Evolutionary conservation across 2,329 filamentous ascomycete genomes (phyloP).

Genomic region (Aspergillus japonicus): DNA sequence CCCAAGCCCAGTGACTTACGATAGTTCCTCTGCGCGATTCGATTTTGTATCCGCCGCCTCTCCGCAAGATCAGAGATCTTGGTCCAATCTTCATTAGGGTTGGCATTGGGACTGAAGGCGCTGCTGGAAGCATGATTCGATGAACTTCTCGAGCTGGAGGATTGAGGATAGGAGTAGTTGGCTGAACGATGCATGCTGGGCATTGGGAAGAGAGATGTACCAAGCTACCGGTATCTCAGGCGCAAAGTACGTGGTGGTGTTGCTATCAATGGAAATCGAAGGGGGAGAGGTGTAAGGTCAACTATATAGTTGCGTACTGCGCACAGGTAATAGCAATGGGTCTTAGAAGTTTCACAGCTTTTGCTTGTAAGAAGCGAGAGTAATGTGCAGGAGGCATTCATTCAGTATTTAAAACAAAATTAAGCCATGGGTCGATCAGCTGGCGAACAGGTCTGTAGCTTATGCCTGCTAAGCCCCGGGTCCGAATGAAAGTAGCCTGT

Average conservation of each 20-base stretch:
- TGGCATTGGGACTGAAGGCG: conserved; percentile 90
- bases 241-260: not conserved
- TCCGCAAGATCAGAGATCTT: conserved; percentile 98
- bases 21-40: conserved; percentile 96
- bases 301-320: conserved; percentile 26
- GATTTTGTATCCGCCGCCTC: conserved; percentile 90
- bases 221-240: not conserved
- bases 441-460: conserved; percentile 16
- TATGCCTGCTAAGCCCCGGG: conserved; percentile 25
- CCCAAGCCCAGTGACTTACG: conserved; percentile 58
- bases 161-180: conserved; percentile 27
- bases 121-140: conserved; percentile 75
- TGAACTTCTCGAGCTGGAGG: conserved; percentile 60
- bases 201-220: not conserved
- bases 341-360: conserved; percentile 12
- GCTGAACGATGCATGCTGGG: conserved; percentile 35
- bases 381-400: conserved; percentile 12
- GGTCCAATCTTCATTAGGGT: conserved; percentile 97
- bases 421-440: conserved; percentile 20
- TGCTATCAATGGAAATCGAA: not conserved
- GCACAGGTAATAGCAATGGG: conserved; percentile 3
- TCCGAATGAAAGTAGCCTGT: conserved; percentile 16
- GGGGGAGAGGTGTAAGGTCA: conserved; percentile 17
- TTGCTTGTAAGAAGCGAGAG: conserved; percentile 7
- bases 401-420: conserved; percentile 21